These are phyloP conservation scores for Suillus subaureus DNA, from an alignment of 768 basidiomycete genomes.

Conservation along the genomic window DNA sequence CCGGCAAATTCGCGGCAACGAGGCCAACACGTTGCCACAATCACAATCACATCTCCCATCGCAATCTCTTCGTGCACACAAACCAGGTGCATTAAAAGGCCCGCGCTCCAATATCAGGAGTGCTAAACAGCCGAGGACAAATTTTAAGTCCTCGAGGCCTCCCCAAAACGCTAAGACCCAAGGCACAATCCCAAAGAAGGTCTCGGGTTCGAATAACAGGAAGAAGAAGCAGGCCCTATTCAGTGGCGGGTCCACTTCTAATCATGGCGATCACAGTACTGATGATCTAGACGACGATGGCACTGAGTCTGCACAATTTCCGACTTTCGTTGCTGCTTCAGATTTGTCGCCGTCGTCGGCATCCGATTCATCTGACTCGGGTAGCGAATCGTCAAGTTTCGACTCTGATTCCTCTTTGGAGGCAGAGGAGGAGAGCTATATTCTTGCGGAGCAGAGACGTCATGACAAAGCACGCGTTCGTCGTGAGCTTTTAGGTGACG, in stretches of 20 bases:
- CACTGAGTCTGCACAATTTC: conserved; percentile 46
- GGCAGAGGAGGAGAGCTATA: conserved; percentile 64
- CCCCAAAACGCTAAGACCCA: conserved; percentile 41
- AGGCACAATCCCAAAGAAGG: conserved; percentile 35
- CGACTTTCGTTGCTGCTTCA: conserved; percentile 71
- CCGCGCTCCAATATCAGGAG: conserved; percentile 26
- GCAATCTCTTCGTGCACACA: conserved; percentile 18
- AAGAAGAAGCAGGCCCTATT: conserved; percentile 17
- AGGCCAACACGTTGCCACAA: conserved; percentile 36
- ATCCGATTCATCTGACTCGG: conserved; percentile 47
- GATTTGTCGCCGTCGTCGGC: conserved; percentile 52
- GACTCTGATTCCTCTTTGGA: conserved; percentile 60
- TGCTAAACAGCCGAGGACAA: conserved; percentile 26
- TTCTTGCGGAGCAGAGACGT: conserved; percentile 48
- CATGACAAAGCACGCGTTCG: conserved; percentile 55
- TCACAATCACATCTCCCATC: conserved; percentile 39
- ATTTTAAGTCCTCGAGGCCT: conserved; percentile 35
- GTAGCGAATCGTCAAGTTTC: conserved; percentile 37
- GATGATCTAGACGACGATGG: conserved; percentile 35
- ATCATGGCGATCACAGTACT: conserved; percentile 35
- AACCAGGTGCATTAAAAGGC: conserved; percentile 25
- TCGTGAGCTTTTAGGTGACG: conserved; percentile 61
- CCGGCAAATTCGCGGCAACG: conserved; percentile 32
- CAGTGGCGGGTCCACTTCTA: conserved; percentile 25
- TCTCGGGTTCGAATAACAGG: conserved; percentile 19